Evolutionary conservation across 345 rosid genomes (phyloP).

Genomic region (Erucastrum elatum): DNA sequence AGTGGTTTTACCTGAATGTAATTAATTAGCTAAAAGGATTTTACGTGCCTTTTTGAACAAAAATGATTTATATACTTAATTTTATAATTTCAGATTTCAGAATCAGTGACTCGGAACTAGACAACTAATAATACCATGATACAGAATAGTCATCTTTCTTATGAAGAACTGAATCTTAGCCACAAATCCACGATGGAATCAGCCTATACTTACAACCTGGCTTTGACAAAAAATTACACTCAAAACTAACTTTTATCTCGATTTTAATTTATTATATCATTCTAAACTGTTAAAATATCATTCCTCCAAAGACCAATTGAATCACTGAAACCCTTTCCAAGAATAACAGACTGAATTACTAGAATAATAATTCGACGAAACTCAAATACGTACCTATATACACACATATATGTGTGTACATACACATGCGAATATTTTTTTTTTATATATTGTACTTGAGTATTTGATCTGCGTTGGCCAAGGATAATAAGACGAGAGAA

Average conservation of each 20-base stretch:
- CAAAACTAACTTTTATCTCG: not conserved
- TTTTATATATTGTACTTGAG: not conserved
- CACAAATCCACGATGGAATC: not conserved
- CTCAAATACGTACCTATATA: not conserved
- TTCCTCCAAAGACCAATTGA: not conserved
- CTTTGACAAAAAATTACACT: not conserved
- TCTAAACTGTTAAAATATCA: not conserved
- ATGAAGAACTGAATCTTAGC: not conserved
- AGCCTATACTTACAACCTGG: not conserved
- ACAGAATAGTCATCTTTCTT: not conserved
- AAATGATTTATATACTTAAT: not conserved
- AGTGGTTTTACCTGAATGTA: not conserved
- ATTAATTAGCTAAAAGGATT: not conserved
- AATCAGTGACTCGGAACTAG: not conserved
- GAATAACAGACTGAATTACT: not conserved
- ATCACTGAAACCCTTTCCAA: not conserved
- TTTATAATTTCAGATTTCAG: not conserved
- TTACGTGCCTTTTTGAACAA: not conserved
- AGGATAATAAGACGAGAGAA: slow-evolving; percentile 27
- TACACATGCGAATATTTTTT: not conserved
- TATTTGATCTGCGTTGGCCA: slow-evolving; percentile 7
- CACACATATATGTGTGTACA: not conserved
- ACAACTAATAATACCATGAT: not conserved
- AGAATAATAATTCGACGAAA: not conserved
- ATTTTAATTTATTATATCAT: not conserved